These are phyloP conservation scores for Debaryomycetaceae sp. DNA, from an alignment of 1,139 yeast genomes.

Conservation along the genomic window DNA sequence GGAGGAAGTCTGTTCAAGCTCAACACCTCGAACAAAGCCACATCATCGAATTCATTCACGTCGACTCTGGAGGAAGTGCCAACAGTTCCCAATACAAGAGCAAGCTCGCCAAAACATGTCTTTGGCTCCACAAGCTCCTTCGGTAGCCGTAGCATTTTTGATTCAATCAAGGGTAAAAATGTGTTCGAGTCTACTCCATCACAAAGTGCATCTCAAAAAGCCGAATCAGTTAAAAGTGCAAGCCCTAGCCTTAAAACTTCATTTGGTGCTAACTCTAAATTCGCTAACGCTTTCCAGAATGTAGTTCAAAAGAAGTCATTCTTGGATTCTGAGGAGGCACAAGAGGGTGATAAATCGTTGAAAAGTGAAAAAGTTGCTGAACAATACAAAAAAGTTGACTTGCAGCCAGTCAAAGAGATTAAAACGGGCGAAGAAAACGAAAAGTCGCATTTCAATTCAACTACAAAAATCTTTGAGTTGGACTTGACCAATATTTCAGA, in stretches of 20 bases:
- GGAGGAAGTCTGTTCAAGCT: neutral
- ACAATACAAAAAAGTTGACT: slow-evolving; percentile 49
- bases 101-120: slow-evolving; percentile 23
- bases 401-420: slow-evolving; percentile 49
- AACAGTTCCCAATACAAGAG: neutral
- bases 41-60: neutral
- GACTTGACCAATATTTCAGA: slow-evolving; percentile 58
- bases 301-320: slow-evolving; percentile 52
- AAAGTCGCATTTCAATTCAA: slow-evolving; percentile 59
- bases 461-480: slow-evolving; percentile 78
- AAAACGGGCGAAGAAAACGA: slow-evolving; percentile 94
- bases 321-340: slow-evolving; percentile 37
- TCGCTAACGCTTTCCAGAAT: slow-evolving; percentile 55
- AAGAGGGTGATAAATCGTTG: slow-evolving; percentile 9
- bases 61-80: neutral
- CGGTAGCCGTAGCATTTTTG: slow-evolving; percentile 38
- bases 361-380: slow-evolving; percentile 12
- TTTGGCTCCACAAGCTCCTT: slow-evolving; percentile 54
- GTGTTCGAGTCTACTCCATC: slow-evolving; percentile 32
- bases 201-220: slow-evolving; percentile 8
- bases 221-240: slow-evolving; percentile 7
- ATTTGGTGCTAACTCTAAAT: slow-evolving; percentile 61
- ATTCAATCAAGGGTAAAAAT: slow-evolving; percentile 25
- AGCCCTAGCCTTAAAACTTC: slow-evolving; percentile 17
- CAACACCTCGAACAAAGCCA: slow-evolving; percentile 8